Percentiles rank a stretch among this genome's conserved stretches.
Conservation (phyloP, 768 basidiomycete genomes). For the Auricularia sp. region DNA sequence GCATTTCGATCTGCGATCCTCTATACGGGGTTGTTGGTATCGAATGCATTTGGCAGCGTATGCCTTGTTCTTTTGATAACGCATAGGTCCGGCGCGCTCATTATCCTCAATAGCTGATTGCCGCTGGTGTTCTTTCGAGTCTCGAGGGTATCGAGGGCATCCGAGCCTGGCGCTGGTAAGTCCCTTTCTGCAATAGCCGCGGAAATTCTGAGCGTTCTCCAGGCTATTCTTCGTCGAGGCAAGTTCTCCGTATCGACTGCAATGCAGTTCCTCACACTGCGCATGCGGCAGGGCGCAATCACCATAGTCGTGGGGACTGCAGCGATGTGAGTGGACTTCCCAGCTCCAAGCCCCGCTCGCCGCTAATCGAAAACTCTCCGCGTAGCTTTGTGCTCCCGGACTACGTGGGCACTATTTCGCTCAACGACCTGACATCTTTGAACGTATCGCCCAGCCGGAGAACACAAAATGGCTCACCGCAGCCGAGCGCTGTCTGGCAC, state of each 20-base stretch:
- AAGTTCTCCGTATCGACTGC: conserved; percentile 3
- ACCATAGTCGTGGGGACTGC: conserved; percentile 50
- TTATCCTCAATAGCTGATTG: conserved; percentile 38
- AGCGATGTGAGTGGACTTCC: conserved; percentile 34
- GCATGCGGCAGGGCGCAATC: conserved; percentile 39
- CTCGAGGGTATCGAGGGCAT: conserved; percentile 64
- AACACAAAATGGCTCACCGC: conserved; percentile 52
- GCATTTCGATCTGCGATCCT: conserved; percentile 53
- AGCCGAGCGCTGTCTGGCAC: conserved; percentile 45
- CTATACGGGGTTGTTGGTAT: conserved; percentile 48
- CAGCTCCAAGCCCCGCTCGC: too few species aligned
- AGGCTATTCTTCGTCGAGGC: conserved; percentile 69
- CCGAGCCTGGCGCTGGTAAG: conserved; percentile 60
- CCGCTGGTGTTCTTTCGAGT: conserved; percentile 58
- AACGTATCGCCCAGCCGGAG: conserved; percentile 11
- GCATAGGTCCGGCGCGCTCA: neutral
- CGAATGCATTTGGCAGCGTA: conserved; percentile 59
- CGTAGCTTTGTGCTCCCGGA: conserved; percentile 48
- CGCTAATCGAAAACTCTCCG: neutral
- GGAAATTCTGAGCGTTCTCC: neutral
- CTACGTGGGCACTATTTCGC: conserved; percentile 31
- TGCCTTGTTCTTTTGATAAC: conserved; percentile 11
- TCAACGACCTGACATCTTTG: neutral
- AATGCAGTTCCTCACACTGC: neutral
- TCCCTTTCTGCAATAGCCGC: neutral